phyloP scores from a whole-genome alignment of 140 eudicot genomes.

The Ambrosia hybrid region DNA sequence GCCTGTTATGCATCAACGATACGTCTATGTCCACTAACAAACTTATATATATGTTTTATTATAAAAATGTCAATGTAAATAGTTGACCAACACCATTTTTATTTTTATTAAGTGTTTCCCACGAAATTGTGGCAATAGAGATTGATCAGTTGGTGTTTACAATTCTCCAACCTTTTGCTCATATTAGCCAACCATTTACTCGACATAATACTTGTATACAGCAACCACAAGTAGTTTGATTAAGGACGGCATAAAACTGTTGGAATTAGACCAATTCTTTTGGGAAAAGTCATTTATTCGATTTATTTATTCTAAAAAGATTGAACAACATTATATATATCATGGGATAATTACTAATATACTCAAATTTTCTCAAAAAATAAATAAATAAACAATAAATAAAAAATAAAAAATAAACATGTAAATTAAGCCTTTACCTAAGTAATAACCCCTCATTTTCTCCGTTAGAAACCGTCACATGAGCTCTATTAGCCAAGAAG shows the following conservation, averaged over 20 bases:
- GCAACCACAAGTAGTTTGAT: conserved; percentile 6
- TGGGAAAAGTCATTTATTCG: too few relatives aligned
- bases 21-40: background rate
- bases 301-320: too few relatives aligned
- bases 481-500: too few relatives aligned
- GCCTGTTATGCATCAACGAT: background rate
- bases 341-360: too few relatives aligned
- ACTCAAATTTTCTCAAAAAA: too few relatives aligned
- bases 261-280: conserved; percentile 10
- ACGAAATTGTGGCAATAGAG: background rate
- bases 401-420: too few relatives aligned
- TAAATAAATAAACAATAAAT: too few relatives aligned
- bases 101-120: background rate
- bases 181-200: background rate
- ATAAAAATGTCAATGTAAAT: background rate
- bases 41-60: background rate
- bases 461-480: too few relatives aligned
- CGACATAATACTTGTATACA: too few relatives aligned
- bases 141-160: background rate
- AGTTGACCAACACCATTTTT: background rate
- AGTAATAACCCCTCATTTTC: too few relatives aligned
- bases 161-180: background rate
- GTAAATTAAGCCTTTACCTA: too few relatives aligned
- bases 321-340: background rate
- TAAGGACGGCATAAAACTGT: background rate